These are phyloP conservation scores for Neocatenulostroma microsporum DNA, from an alignment of 2,329 filamentous ascomycete species.

Conservation along the genomic window DNA sequence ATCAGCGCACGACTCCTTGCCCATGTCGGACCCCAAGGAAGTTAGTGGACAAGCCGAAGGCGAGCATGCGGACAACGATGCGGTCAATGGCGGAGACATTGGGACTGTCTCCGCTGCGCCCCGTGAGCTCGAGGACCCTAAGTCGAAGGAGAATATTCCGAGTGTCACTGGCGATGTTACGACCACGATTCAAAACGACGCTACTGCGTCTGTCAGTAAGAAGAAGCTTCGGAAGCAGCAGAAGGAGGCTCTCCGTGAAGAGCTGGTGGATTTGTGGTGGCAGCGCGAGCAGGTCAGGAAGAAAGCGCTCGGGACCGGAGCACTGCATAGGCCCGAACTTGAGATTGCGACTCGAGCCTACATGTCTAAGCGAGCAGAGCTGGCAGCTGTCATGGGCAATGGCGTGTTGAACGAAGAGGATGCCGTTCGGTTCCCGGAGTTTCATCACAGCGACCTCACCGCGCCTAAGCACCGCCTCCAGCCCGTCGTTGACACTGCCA, in stretches of 20 bases:
- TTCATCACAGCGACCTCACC: constrained; percentile 9
- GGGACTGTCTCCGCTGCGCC: too few relatives aligned
- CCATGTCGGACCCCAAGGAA: too few relatives aligned
- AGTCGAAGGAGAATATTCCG: too few relatives aligned
- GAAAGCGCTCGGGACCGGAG: constrained; percentile 10
- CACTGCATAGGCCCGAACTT: constrained; percentile 9
- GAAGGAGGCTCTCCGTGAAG: constrained; percentile 13
- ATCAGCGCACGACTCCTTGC: too few relatives aligned
- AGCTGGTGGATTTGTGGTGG: constrained; percentile 15
- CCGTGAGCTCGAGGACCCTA: too few relatives aligned
- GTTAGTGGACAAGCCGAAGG: too few relatives aligned
- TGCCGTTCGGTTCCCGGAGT: constrained; percentile 11
- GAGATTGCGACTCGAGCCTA: constrained; percentile 10
- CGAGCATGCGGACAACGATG: too few relatives aligned
- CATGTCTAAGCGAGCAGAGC: constrained; percentile 10
- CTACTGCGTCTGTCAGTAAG: not conserved
- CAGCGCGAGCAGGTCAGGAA: constrained; percentile 13
- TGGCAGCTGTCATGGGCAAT: constrained; percentile 13
- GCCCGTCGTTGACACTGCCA: too few relatives aligned
- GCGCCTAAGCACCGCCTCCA: constrained; percentile 5
- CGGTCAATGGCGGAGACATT: too few relatives aligned
- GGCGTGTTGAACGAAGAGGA: constrained; percentile 17
- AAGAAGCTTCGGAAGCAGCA: constrained; percentile 8
- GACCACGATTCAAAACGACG: too few relatives aligned
- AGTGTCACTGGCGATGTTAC: too few relatives aligned